Evolutionary conservation across 169 alveolate genomes (phyloP).

Genomic region (Eimeria tenella): DNA sequence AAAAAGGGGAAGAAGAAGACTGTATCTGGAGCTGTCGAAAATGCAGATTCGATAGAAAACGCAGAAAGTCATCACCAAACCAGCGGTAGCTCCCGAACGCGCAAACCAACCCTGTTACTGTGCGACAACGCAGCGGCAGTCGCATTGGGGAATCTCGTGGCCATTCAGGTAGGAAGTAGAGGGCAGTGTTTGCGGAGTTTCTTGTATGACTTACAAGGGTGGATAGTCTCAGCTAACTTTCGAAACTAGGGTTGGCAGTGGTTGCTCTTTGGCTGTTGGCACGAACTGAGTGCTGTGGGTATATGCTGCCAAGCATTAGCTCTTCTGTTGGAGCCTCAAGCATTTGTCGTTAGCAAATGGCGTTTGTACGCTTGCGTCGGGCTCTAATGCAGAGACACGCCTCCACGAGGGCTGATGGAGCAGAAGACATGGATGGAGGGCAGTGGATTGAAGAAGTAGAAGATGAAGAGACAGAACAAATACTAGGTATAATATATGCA

Average conservation of each 20-base stretch:
- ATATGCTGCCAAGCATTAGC: too few relatives aligned
- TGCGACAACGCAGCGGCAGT: conserved; percentile 73
- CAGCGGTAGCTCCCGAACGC: background rate
- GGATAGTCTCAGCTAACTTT: too few relatives aligned
- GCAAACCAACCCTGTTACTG: conserved; percentile 56
- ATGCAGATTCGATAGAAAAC: background rate
- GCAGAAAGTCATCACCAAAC: background rate
- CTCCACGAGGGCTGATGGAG: background rate
- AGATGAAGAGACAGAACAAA: conserved; percentile 47
- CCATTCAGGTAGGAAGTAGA: conserved; percentile 47
- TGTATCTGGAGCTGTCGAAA: background rate
- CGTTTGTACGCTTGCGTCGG: background rate
- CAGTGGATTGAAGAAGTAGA: conserved; percentile 39
- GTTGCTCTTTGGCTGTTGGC: too few relatives aligned
- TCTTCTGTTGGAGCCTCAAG: too few relatives aligned
- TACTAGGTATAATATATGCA: background rate
- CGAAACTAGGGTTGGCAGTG: too few relatives aligned
- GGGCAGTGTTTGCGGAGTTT: too few relatives aligned
- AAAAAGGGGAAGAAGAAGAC: conserved; percentile 27
- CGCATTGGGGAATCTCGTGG: conserved; percentile 62
- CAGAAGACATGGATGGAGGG: background rate
- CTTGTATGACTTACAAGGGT: too few relatives aligned
- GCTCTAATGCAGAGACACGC: conserved; percentile 29
- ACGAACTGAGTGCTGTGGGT: too few relatives aligned
- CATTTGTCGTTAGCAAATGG: too few relatives aligned